Evolutionary conservation across 352 stramenopile species (phyloP).

Genomic region (Pythium vanterpoolii): DNA sequence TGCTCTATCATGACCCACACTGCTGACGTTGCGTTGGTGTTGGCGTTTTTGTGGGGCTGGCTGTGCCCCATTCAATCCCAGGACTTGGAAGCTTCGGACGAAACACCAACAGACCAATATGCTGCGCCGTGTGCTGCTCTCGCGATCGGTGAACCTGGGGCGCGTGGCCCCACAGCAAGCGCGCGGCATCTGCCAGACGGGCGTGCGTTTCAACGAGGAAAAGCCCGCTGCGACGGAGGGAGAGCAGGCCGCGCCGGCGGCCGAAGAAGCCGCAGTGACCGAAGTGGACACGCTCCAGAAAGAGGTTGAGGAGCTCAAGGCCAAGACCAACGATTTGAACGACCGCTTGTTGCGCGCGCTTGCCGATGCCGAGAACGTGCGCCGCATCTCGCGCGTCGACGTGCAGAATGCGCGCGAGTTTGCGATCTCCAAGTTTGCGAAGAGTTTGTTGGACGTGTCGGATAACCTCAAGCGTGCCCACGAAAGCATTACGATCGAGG

Average conservation of each 20-base stretch:
- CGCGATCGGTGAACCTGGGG: conserved; percentile 31
- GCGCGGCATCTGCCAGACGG: conserved; percentile 44
- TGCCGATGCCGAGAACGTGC: conserved; percentile 98
- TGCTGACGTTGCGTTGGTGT: conserved; percentile 8
- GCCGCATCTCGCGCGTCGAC: conserved; percentile 92
- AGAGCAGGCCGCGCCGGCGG: conserved; percentile 12
- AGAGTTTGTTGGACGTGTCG: conserved; percentile 95
- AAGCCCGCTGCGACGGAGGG: conserved; percentile 28
- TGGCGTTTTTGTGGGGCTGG: conserved; percentile 2
- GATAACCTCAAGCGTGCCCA: conserved; percentile 97
- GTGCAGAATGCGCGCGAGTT: conserved; percentile 93
- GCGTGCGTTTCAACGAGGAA: conserved; percentile 44
- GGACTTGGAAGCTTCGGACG: conserved; percentile 13
- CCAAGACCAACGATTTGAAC: conserved; percentile 78
- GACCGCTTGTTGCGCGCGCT: conserved; percentile 88
- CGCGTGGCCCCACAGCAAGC: conserved; percentile 38
- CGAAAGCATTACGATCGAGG: conserved; percentile 78
- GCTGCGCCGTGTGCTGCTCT: conserved; percentile 62
- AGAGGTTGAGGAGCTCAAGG: conserved; percentile 67
- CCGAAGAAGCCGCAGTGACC: conserved; percentile 11
- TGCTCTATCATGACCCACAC: conserved; percentile 2
- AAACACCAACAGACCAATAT: conserved; percentile 26
- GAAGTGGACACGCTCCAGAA: conserved; percentile 53
- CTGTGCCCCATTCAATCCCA: conserved; percentile 16
- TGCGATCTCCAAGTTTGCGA: conserved; percentile 96